Percentiles rank a stretch among this genome's conserved stretches.
Conservation (phyloP, 2,329 filamentous ascomycete species). For the Penicillium fuscoglaucum region DNA sequence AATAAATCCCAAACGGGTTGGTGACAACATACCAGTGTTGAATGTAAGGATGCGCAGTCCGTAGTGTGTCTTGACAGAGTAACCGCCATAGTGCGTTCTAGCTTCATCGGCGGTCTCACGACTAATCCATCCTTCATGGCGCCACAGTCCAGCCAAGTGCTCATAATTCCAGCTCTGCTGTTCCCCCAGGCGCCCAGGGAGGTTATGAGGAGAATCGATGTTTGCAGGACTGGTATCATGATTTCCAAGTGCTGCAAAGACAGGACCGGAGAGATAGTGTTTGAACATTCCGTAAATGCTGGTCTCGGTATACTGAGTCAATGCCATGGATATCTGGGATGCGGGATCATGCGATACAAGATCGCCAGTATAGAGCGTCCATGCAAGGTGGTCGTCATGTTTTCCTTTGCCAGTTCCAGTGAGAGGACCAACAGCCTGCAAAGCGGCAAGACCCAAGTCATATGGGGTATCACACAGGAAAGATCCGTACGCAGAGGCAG, state of each 20-base stretch:
- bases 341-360: conserved; percentile 57
- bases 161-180: conserved; percentile 62
- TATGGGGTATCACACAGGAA: conserved; percentile 61
- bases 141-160: conserved; percentile 57
- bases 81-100: conserved; percentile 56
- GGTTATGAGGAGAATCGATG: conserved; percentile 54
- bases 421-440: conserved; percentile 57
- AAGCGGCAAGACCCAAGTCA: conserved; percentile 56
- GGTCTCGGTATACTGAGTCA: conserved; percentile 56
- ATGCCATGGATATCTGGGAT: conserved; percentile 53
- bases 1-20: conserved; percentile 20
- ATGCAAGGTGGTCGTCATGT: conserved; percentile 49
- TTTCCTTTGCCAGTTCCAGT: conserved; percentile 54
- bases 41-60: conserved; percentile 55
- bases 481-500: conserved; percentile 56
- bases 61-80: conserved; percentile 55
- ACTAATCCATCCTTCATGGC: conserved; percentile 58
- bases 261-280: conserved; percentile 56
- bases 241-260: conserved; percentile 59
- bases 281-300: conserved; percentile 58
- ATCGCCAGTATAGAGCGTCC: conserved; percentile 60
- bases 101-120: conserved; percentile 49
- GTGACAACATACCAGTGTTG: conserved; percentile 52
- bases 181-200: conserved; percentile 54
- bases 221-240: conserved; percentile 58